phyloP scores from a whole-genome alignment of 2,329 filamentous ascomycete genomes.

The Tolypocladium nubicola region DNA sequence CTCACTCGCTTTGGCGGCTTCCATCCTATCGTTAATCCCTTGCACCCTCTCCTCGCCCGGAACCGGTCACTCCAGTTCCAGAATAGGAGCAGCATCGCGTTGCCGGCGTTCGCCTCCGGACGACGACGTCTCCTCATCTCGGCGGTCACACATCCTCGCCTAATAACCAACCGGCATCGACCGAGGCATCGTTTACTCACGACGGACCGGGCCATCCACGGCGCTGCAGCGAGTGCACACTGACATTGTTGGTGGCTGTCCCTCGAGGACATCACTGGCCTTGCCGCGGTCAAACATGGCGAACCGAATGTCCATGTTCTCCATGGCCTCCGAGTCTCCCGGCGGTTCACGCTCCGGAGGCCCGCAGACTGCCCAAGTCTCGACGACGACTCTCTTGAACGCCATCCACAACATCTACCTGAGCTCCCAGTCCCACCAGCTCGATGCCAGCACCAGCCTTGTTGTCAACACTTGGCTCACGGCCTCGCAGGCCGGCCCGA shows the following conservation, averaged over 20 bases:
- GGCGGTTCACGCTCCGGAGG: conserved; percentile 46
- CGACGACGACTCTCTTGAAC: conserved; percentile 87
- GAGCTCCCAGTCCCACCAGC: conserved; percentile 67
- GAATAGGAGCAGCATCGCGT: not conserved
- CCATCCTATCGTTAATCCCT: conserved; percentile 22
- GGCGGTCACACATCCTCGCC: not conserved
- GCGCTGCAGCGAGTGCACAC: not conserved
- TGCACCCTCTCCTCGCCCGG: not conserved
- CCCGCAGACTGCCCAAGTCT: conserved; percentile 69
- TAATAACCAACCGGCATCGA: not conserved
- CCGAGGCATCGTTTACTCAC: not conserved
- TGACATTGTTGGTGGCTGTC: conserved; percentile 23
- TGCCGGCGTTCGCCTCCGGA: not conserved
- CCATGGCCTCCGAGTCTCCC: conserved; percentile 52
- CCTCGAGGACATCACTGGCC: conserved; percentile 21
- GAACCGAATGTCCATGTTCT: conserved; percentile 60
- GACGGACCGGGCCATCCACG: not conserved
- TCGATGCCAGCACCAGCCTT: conserved; percentile 83
- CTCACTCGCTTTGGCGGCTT: conserved; percentile 51
- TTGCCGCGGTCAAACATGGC: conserved; percentile 34
- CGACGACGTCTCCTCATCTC: not conserved
- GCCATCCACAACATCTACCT: conserved; percentile 83
- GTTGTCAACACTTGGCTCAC: conserved; percentile 96
- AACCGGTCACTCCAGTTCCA: not conserved
- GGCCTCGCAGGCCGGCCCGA: conserved; percentile 58